Conservation (phyloP, 2,329 filamentous ascomycete species). For the Fusarium sp. region DNA sequence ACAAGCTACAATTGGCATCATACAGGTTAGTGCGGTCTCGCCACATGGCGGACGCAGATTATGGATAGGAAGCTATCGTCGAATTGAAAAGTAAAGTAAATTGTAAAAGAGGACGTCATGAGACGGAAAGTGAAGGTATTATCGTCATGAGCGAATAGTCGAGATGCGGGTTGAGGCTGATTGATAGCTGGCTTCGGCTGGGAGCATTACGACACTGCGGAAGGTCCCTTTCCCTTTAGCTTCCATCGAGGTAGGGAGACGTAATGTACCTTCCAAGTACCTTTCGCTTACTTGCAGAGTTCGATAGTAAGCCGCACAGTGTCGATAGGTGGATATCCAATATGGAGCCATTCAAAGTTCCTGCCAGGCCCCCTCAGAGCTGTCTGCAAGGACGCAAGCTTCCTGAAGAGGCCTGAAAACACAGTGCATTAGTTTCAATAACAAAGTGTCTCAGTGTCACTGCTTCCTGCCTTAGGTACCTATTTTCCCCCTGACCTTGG, state of each 20-base stretch:
- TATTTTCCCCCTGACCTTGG: constrained; percentile 35
- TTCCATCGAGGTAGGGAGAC: constrained; percentile 7
- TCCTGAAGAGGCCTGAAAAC: constrained; percentile 4
- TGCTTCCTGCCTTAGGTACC: constrained; percentile 42
- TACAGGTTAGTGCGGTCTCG: constrained; percentile 99
- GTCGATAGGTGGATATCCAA: constrained; percentile 1
- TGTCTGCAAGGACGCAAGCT: not conserved
- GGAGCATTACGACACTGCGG: constrained; percentile 41
- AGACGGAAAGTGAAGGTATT: constrained; percentile 39
- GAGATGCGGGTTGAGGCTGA: constrained; percentile 39
- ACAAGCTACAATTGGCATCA: constrained; percentile 17
- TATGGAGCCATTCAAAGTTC: not conserved
- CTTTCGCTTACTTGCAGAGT: constrained; percentile 9
- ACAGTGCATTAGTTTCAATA: constrained; percentile 26
- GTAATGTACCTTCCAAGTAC: constrained; percentile 12
- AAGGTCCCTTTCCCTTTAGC: constrained; percentile 24
- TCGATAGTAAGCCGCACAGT: constrained; percentile 38
- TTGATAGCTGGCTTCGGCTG: constrained; percentile 37
- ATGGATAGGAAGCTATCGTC: constrained; percentile 43
- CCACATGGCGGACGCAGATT: constrained; percentile 82
- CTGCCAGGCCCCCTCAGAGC: not conserved
- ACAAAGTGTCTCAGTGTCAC: constrained; percentile 1
- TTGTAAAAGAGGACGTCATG: constrained; percentile 41
- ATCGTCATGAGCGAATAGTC: constrained; percentile 44
- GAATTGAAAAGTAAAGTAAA: constrained; percentile 28